A percentile compares a stretch with the other conserved stretches of the same genome.
phyloP scores from a whole-genome alignment of 2,329 filamentous ascomycete species.

The Botrytis squamosa region DNA sequence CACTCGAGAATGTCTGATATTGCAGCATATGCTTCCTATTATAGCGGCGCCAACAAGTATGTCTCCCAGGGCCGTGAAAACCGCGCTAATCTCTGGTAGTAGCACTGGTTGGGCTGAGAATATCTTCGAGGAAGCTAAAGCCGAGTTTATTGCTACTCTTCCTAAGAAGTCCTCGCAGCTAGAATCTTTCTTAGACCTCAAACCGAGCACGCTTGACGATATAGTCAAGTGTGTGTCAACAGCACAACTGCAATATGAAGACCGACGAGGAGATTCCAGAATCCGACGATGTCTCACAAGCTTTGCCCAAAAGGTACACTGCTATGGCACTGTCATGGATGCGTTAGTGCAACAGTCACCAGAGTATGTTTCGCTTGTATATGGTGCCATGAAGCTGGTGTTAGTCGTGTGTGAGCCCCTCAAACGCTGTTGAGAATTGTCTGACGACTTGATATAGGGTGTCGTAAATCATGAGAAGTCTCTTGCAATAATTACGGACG shows the following conservation, averaged over 20 bases:
- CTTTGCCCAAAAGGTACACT: background rate
- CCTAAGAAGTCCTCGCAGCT: background rate
- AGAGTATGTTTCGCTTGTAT: background rate
- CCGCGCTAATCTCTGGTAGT: background rate
- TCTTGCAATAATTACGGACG: background rate
- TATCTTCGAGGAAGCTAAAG: background rate
- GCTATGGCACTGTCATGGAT: background rate
- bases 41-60: background rate
- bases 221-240: background rate
- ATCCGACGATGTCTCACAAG: background rate
- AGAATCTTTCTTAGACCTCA: background rate
- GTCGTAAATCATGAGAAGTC: background rate
- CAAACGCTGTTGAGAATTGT: background rate
- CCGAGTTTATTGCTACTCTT: background rate
- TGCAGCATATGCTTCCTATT: background rate
- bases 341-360: background rate
- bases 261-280: background rate
- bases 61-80: background rate
- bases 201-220: background rate
- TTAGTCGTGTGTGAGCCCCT: background rate
- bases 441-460: background rate
- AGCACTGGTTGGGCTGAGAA: background rate
- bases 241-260: background rate
- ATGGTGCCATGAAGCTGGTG: background rate
- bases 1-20: background rate